Evolutionary conservation across 495 filamentous ascomycete species (phyloP).

Genomic region (Polyplosphaeria fusca): DNA sequence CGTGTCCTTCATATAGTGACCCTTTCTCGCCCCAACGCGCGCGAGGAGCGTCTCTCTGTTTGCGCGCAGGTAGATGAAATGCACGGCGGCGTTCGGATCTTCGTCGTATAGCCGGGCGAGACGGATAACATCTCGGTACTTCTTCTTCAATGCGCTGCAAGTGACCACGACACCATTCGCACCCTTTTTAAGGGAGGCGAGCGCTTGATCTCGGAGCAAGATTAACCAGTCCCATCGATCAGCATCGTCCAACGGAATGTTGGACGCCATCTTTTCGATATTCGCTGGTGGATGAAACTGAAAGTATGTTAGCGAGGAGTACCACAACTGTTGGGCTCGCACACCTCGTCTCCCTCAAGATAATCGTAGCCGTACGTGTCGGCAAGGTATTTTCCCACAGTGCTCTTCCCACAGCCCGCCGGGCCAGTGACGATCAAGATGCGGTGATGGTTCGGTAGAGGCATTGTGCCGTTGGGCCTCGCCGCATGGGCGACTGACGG

Average conservation of each 20-base stretch:
- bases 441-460: conserved; percentile 56
- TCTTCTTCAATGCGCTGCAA: conserved; percentile 92
- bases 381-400: conserved; percentile 77
- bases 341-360: conserved; percentile 93
- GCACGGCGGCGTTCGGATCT: conserved; percentile 71
- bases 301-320: conserved; percentile 7
- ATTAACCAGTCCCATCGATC: conserved; percentile 99
- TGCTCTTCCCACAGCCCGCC: conserved; percentile 94
- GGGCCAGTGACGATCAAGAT: conserved; percentile 98
- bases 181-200: conserved; percentile 51
- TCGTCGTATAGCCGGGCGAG: conserved; percentile 68
- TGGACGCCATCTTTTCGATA: conserved; percentile 88
- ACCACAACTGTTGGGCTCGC: conserved; percentile 36
- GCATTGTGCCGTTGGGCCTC: conserved; percentile 11
- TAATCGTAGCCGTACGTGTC: conserved; percentile 70
- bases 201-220: conserved; percentile 75
- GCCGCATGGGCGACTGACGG: conserved; percentile 3
- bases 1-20: conserved; percentile 93
- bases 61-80: conserved; percentile 89
- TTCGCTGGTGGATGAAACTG: conserved; percentile 85
- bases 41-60: conserved; percentile 68
- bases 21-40: conserved; percentile 68
- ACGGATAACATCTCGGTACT: conserved; percentile 96
- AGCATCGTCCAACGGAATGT: conserved; percentile 83
- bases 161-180: conserved; percentile 84